Percentiles rank a stretch among this genome's conserved stretches.
Conservation (phyloP, 2,329 filamentous ascomycete species). For the Calonectria montana region DNA sequence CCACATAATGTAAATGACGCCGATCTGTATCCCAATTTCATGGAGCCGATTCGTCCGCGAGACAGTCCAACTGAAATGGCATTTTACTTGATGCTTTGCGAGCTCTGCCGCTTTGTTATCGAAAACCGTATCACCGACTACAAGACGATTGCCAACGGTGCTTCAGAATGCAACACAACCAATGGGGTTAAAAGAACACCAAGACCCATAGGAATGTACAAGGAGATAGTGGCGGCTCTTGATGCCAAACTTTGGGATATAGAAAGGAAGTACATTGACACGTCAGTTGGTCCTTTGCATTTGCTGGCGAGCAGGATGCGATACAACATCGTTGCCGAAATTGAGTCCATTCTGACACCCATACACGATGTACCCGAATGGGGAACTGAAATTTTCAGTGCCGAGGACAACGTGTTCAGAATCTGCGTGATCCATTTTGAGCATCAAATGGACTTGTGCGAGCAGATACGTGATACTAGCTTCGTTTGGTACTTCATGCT, state of each 20-base stretch:
- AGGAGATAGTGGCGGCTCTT: not conserved
- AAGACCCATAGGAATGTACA: not conserved
- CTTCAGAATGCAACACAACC: not conserved
- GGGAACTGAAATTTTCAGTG: conserved; percentile 21
- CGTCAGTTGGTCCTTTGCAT: conserved; percentile 10
- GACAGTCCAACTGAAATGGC: conserved; percentile 22
- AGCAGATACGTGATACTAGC: conserved; percentile 10
- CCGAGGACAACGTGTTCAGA: conserved; percentile 20
- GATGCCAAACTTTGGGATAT: conserved; percentile 5
- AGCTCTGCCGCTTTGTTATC: conserved; percentile 11
- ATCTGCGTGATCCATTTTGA: conserved; percentile 18
- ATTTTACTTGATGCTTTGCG: conserved; percentile 11
- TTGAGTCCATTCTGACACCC: conserved; percentile 12
- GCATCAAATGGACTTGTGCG: conserved; percentile 12
- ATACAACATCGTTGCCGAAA: not conserved
- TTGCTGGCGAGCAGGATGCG: conserved; percentile 7
- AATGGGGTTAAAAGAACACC: conserved; percentile 1
- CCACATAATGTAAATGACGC: conserved; percentile 25
- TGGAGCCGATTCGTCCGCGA: conserved; percentile 14
- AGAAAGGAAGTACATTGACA: conserved; percentile 12
- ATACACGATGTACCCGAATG: conserved; percentile 20
- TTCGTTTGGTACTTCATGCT: conserved; percentile 15
- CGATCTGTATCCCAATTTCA: conserved; percentile 21
- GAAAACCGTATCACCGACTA: conserved; percentile 21
- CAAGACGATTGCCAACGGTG: conserved; percentile 1